These are phyloP conservation scores for Mycena filopes DNA, from an alignment of 768 basidiomycete genomes.

Conservation along the genomic window DNA sequence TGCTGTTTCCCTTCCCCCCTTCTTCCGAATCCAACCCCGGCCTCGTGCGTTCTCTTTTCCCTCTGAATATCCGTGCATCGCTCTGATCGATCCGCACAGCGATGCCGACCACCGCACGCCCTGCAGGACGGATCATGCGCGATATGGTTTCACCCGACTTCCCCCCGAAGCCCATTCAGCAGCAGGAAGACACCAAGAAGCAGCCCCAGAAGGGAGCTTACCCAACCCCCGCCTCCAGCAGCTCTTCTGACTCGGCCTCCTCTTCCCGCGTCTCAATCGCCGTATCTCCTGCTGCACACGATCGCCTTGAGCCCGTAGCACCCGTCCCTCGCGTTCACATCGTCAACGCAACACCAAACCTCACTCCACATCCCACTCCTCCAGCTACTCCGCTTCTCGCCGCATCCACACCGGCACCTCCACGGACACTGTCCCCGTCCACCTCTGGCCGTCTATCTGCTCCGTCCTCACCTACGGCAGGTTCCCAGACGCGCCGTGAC, in stretches of 20 bases:
- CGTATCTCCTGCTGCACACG: neutral
- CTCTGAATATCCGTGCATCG: neutral
- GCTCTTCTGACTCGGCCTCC: conserved; percentile 20
- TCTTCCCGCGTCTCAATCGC: conserved; percentile 29
- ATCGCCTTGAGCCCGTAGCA: conserved; percentile 31
- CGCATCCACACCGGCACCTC: conserved; percentile 16
- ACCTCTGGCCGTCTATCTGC: neutral
- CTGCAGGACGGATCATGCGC: conserved; percentile 49
- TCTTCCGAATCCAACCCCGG: conserved; percentile 27
- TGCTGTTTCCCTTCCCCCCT: neutral
- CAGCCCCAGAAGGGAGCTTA: conserved; percentile 9
- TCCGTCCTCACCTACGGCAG: neutral
- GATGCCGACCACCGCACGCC: conserved; percentile 36
- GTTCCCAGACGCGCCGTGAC: neutral
- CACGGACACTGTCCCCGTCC: neutral
- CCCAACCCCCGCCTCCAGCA: conserved; percentile 21
- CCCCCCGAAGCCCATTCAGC: conserved; percentile 14
- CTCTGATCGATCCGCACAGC: conserved; percentile 18
- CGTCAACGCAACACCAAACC: conserved; percentile 81
- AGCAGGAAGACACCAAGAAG: conserved; percentile 15
- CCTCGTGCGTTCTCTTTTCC: conserved; percentile 8
- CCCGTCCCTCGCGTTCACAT: conserved; percentile 66
- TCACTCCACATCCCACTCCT: conserved; percentile 82
- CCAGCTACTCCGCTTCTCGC: conserved; percentile 71
- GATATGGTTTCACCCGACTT: conserved; percentile 23